Evolutionary conservation across 352 stramenopile species (phyloP).

Genomic region (Globisporangium recalcitrans): DNA sequence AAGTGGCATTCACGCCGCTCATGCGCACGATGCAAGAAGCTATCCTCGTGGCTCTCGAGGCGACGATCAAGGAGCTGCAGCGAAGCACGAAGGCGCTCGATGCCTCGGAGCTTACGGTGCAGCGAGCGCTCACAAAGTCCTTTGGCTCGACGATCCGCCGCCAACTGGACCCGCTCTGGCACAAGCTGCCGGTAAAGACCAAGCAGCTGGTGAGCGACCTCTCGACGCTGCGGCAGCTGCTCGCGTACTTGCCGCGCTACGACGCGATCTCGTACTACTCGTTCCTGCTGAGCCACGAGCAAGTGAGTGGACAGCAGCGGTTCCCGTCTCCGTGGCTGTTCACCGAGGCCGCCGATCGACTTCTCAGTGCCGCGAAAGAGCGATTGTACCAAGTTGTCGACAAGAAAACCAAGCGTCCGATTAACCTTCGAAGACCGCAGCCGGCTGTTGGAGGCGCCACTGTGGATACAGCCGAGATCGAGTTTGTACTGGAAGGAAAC

Average conservation of each 20-base stretch:
- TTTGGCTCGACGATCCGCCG: constrained; percentile 59
- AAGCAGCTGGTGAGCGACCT: constrained; percentile 91
- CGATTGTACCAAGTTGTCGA: constrained; percentile 87
- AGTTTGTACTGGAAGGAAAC: constrained; percentile 84
- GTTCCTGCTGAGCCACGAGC: constrained; percentile 90
- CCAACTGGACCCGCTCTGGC: constrained; percentile 97
- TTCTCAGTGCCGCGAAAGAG: constrained; percentile 92
- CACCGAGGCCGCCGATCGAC: constrained; percentile 89
- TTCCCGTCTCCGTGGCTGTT: constrained; percentile 93
- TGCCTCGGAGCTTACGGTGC: constrained; percentile 85
- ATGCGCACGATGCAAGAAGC: constrained; percentile 95
- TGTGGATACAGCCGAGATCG: constrained; percentile 37
- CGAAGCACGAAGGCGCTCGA: constrained; percentile 80
- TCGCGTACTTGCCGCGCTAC: constrained; percentile 93
- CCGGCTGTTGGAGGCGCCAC: not conserved
- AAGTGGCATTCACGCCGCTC: constrained; percentile 84
- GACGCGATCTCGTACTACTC: constrained; percentile 96
- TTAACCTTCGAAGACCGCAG: constrained; percentile 29
- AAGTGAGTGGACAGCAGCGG: constrained; percentile 73
- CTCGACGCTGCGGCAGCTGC: constrained; percentile 71
- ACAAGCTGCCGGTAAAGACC: constrained; percentile 89
- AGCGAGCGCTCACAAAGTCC: constrained; percentile 90
- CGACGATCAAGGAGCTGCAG: constrained; percentile 92
- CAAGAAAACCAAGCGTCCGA: constrained; percentile 33
- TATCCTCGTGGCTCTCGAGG: constrained; percentile 90